Evolutionary conservation across 108 stramenopile genomes (phyloP), one percentile per base, ranked within the genome.

Genomic region (Asterionellopsis glacialis): DNA sequence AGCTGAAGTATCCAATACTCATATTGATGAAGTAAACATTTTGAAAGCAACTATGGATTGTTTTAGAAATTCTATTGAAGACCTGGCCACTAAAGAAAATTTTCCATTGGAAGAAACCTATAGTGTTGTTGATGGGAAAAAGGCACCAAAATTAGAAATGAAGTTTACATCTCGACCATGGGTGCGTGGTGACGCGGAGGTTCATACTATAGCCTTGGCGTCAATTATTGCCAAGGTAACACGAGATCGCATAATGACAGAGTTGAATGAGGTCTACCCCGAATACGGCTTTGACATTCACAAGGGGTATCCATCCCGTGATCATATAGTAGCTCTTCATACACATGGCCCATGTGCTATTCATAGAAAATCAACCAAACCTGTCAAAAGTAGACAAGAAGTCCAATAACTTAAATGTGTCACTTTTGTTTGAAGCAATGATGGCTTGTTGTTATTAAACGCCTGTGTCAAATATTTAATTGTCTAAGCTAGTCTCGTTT

Each of bases 71-170:
- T 85, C 90, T 22, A 86, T 91, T 33, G 82, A 91, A 63, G 27
- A 38, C 14, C 54, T 91, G 51, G 78, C 79, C 6, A 19, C 45
- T 10, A 24, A 70, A n/a, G 24, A 72, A 43, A 55, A 61, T 11
- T 33, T 74, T 25, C 63, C 73, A 28, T 48, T 38, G 10, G 67
- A 61, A 7, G 27, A 55, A 27, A 19, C 70, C 13, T 91, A 87
- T 55, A 75, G 76, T 16, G 77, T 91, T 63, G 84, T 85, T 26
- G 90, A 91, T 66, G 90, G 90, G 1, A 76, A 83, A 16, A 63
- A 71, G 49, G 63, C 76, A 12, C 88, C 88, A 0, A 89, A 85
- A 44, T 65, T 89, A 39, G 11, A 28, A 14, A 55, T 66, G 5
- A 41, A 52, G 11, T 53, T 91, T 57, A 63, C 82, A 11, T 87